Base-by-base conservation (phyloP, 2,329 filamentous ascomycete genomes). In the Penicillium sp. region DNA sequence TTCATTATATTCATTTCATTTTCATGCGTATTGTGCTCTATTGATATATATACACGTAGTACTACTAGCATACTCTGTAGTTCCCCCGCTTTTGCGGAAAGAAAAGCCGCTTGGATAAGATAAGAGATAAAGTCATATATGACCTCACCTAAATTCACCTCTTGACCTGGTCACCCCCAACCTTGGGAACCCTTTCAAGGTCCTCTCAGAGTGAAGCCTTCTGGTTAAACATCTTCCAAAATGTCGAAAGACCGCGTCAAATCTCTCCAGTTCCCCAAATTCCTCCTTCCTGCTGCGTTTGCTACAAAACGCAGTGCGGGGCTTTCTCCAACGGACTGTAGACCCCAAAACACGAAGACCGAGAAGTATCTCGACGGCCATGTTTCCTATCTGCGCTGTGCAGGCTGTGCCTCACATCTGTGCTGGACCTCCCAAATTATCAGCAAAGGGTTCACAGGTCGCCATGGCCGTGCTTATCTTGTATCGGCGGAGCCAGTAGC, bases 391-490 rank as follows among this genome's bases (percentile, higher is more conserved):
- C 78, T 87, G 25, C 81, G 80, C 64, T 87, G 85, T 71, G 77
- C 79, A 29, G 80, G 80, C 62, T 87, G 85, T 68, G 80, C 83
- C 40, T 75, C 82, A 11, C 82, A 87, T 65, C 77, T 87, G 46
- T 83, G 83, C 60, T 76, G 83, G 53, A 81, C 82, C 16, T 79
- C 79, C 6, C 83, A 85, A 60, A 86, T 87, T 56, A 83, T 87
- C 65, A 81, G 77, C 73, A 87, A 87, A 74, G 84, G 84, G 53
- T 87, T 87, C 72, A 87, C 83, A 25, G 85, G 85, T 60, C 82
- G 84, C 19, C 82, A 87, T 68, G 85, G 85, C 6, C 82, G 84
- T 55, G 85, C 85, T 41, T 87, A 86, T 70, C 82, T 87, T 56
- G 84, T 87, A 33, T 76, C 81, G 2, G 78, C 82, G 2, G 64